Evolutionary conservation across 371 early-diverging fungal genomes (phyloP).

Genomic region (Rhizopus delemar): DNA sequence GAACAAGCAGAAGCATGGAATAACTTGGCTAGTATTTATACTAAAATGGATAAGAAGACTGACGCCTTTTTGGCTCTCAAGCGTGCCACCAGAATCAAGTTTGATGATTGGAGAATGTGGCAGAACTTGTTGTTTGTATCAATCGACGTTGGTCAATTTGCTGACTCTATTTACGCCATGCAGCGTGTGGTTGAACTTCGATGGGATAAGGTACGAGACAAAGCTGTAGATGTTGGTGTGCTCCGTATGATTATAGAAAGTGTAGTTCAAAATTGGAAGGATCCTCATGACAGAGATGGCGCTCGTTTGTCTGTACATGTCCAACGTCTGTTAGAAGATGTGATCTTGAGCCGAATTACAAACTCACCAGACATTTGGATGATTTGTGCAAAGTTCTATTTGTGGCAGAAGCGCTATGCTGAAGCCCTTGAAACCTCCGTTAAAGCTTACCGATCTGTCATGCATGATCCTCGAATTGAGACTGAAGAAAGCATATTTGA

Average conservation of each 20-base stretch:
- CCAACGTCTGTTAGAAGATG: slow-evolving; percentile 62
- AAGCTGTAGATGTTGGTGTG: slow-evolving; percentile 77
- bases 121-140: slow-evolving; percentile 83
- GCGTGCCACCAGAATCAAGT: slow-evolving; percentile 80
- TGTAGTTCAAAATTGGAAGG: slow-evolving; percentile 66
- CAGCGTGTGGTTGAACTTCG: slow-evolving; percentile 77
- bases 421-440: slow-evolving; percentile 77
- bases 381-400: slow-evolving; percentile 74
- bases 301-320: slow-evolving; percentile 43
- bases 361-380: slow-evolving; percentile 76
- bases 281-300: slow-evolving; percentile 56
- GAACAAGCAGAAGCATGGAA: slow-evolving; percentile 96
- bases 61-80: slow-evolving; percentile 84
- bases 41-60: slow-evolving; percentile 63
- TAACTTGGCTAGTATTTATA: slow-evolving; percentile 86
- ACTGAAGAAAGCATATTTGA: slow-evolving; percentile 69
- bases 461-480: slow-evolving; percentile 74
- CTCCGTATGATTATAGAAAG: slow-evolving; percentile 71
- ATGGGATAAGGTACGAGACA: slow-evolving; percentile 64
- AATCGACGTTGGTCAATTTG: slow-evolving; percentile 76
- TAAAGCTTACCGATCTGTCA: slow-evolving; percentile 81
- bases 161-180: slow-evolving; percentile 87
- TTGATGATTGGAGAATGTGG: slow-evolving; percentile 91
- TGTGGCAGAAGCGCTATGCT: slow-evolving; percentile 59
- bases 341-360: slow-evolving; percentile 75